Percentiles rank a stretch among this genome's conserved stretches.
Evolutionary conservation across 2,329 filamentous ascomycete species (phyloP).

Genomic region (Colletotrichum sp.): DNA sequence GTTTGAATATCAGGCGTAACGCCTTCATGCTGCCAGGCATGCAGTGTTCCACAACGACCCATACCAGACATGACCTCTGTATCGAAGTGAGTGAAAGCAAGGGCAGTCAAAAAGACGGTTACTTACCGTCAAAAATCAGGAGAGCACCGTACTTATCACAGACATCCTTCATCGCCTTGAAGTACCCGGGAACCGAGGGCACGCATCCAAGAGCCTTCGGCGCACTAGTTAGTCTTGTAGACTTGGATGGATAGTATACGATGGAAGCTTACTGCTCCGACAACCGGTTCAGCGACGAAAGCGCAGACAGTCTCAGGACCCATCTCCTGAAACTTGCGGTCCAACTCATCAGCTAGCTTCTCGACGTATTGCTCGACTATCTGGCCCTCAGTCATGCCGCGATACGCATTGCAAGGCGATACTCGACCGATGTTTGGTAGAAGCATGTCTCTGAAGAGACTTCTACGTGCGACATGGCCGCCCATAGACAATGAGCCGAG

Average conservation of each 20-base stretch:
- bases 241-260: rapidly evolving
- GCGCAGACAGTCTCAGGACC: constrained; percentile 71
- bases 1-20: constrained; percentile 58
- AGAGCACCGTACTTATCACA: constrained; percentile 75
- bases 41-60: constrained; percentile 7
- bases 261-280: constrained; percentile 65
- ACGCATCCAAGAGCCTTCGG: constrained; percentile 70
- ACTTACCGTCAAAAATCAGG: constrained; percentile 67
- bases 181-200: constrained; percentile 58
- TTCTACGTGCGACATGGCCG: constrained; percentile 64
- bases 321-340: constrained; percentile 66
- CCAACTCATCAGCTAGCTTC: constrained; percentile 67
- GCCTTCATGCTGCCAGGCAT: constrained; percentile 27
- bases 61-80: constrained; percentile 33
- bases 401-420: constrained; percentile 70
- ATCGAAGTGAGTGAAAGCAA: background rate
- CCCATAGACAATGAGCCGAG: constrained; percentile 69
- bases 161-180: constrained; percentile 68
- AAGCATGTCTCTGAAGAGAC: constrained; percentile 66
- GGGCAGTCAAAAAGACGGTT: rapidly evolving
- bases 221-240: background rate
- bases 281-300: constrained; percentile 66
- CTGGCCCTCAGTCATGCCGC: constrained; percentile 55
- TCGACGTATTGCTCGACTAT: constrained; percentile 54
- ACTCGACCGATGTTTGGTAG: constrained; percentile 62